Conservation (phyloP, 352 stramenopile species). For the Phytophthora sansomeana region DNA sequence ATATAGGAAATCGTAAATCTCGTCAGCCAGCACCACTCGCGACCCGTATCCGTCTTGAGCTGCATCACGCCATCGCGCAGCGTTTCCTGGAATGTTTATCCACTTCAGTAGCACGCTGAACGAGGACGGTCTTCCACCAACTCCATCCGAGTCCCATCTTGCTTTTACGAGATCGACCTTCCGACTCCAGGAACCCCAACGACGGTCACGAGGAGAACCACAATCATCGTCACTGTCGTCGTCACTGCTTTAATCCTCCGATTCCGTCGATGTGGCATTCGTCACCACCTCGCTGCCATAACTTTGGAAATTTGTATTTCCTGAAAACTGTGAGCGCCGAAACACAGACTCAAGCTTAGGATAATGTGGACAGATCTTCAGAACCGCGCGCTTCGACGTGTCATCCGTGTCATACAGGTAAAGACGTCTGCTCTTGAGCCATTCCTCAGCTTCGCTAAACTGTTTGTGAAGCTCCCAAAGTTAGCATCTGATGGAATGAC, state of each 20-base stretch:
- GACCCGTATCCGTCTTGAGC: slow-evolving; percentile 8
- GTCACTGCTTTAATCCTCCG: slow-evolving; percentile 2
- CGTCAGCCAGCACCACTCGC: not conserved
- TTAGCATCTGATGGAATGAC: too few species aligned
- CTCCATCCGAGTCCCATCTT: slow-evolving; percentile 23
- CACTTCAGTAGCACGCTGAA: slow-evolving; percentile 19
- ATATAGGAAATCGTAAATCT: slow-evolving; percentile 23
- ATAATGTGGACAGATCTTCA: too few species aligned
- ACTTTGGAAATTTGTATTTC: too few species aligned
- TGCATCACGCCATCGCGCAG: slow-evolving; percentile 18
- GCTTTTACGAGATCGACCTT: not conserved
- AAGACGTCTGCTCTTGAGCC: too few species aligned
- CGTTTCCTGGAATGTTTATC: slow-evolving; percentile 18
- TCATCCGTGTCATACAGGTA: too few species aligned
- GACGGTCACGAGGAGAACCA: not conserved
- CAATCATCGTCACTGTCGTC: not conserved
- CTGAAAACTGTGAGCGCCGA: too few species aligned
- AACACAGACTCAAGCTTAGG: too few species aligned
- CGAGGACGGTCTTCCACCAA: slow-evolving; percentile 13
- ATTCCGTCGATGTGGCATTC: not conserved
- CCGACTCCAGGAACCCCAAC: not conserved
- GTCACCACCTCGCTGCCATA: not conserved
- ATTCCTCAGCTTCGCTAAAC: too few species aligned
- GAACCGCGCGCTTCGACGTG: too few species aligned
- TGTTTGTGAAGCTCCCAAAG: too few species aligned